These are phyloP conservation scores for Penicillium sp. DNA, from an alignment of 2,329 filamentous ascomycete species.

Conservation along the genomic window DNA sequence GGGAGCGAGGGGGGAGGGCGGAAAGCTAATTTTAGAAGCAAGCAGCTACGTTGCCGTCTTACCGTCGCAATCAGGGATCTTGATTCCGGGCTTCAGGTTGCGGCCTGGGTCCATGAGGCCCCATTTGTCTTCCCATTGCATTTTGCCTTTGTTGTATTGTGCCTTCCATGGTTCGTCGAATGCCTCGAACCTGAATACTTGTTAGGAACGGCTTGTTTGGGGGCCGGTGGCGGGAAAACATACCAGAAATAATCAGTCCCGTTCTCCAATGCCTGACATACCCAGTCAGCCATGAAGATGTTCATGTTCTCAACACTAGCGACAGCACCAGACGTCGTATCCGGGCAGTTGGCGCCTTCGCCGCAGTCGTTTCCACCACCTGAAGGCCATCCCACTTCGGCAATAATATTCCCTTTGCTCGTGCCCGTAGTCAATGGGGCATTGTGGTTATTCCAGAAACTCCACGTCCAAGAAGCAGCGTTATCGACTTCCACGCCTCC, in stretches of 20 bases:
- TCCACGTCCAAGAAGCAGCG: conserved; percentile 79
- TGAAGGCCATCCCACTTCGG: conserved; percentile 90
- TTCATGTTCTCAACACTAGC: conserved; percentile 84
- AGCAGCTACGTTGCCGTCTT: conserved; percentile 60
- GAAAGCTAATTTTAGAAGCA: background rate
- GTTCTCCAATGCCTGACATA: conserved; percentile 79
- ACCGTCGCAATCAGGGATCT: conserved; percentile 85
- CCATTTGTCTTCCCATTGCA: conserved; percentile 96
- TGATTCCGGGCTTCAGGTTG: conserved; percentile 80
- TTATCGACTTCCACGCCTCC: conserved; percentile 71
- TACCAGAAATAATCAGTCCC: conserved; percentile 93
- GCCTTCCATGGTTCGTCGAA: conserved; percentile 98
- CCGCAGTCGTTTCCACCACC: conserved; percentile 81
- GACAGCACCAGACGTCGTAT: conserved; percentile 66
- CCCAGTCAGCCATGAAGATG: conserved; percentile 81
- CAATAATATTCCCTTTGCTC: conserved; percentile 76
- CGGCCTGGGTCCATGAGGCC: conserved; percentile 85
- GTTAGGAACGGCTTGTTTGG: conserved; percentile 21
- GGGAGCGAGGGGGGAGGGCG: conserved; percentile 2
- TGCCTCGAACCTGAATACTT: conserved; percentile 72
- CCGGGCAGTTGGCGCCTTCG: conserved; percentile 59
- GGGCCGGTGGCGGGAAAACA: conserved; percentile 29
- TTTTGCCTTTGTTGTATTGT: conserved; percentile 66
- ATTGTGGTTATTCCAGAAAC: conserved; percentile 78
- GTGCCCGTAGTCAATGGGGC: conserved; percentile 64